A percentile compares a stretch with the other conserved stretches of the same genome.
phyloP scores from a whole-genome alignment of 306 rosid genomes.

The Corylus americana region DNA sequence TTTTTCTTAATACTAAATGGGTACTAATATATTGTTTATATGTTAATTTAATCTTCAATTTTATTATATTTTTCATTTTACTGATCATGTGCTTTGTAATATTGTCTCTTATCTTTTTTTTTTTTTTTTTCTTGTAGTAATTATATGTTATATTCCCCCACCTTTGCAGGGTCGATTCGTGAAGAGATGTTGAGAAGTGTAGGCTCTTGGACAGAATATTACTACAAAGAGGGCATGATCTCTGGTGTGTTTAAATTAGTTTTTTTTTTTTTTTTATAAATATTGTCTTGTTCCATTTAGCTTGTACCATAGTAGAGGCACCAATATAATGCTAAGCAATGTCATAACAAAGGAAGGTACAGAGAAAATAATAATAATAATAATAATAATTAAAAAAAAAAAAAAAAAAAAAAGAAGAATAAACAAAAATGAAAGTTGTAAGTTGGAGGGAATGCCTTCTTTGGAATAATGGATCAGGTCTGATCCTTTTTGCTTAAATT shows the following conservation, averaged over 20 bases:
- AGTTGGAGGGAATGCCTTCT: not conserved
- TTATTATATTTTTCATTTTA: not conserved
- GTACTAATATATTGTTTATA: too few relatives aligned
- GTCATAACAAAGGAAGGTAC: not conserved
- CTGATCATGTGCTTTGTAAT: not conserved
- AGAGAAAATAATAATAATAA: not conserved
- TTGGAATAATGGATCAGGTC: not conserved
- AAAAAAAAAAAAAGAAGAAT: not conserved
- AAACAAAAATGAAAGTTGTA: not conserved
- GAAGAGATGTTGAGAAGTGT: constrained; percentile 60
- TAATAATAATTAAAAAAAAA: not conserved
- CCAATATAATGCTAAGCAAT: not conserved
- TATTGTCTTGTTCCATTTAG: too few relatives aligned
- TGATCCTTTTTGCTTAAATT: not conserved
- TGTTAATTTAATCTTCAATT: too few relatives aligned
- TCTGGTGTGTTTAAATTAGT: constrained; percentile 22
- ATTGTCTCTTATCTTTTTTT: not conserved
- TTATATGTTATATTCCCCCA: not conserved
- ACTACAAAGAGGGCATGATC: constrained; percentile 8
- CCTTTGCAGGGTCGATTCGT: constrained; percentile 86
- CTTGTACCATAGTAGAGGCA: not conserved
- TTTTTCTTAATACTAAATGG: too few relatives aligned
- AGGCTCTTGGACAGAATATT: constrained; percentile 19
- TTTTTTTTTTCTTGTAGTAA: not conserved
- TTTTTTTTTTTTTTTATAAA: not conserved